Evolutionary conservation across 2,329 filamentous ascomycete genomes (phyloP), one percentile per base, ranked within the genome.

Genomic region (Catunica adiposa): DNA sequence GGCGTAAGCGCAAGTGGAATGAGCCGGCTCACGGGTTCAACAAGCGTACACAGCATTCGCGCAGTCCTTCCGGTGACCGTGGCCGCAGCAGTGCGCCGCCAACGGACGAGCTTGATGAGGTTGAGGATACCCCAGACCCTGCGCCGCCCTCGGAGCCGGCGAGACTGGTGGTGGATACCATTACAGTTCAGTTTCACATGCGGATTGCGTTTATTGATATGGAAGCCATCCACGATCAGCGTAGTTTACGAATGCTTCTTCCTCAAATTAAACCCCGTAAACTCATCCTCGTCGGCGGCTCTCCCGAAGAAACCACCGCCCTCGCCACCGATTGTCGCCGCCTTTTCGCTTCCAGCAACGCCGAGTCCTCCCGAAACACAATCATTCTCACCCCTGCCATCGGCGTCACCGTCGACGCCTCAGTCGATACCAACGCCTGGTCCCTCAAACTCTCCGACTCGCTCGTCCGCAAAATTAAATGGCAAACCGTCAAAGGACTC

Each of bases 381-480:
- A 82, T 89, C 60, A 86, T 98, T 3, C 90, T 90, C 65, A 89
- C 87, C 0, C 92, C 92, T 1, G 68, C 71, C 8, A 73, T 86
- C n/a, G 89, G 89, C 23, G 73, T 77, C 34, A 72, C 75, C 14
- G 76, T 98, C 44, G 83, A 98, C 67, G 92, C 90, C 11, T 96
- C 89, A 64, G 90, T 97, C 44, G 92, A 98, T 66, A 97, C 90
- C 3, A 96, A 97, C 66, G 89, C 92, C 3, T 98, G 94, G 92
- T 83, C 86, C 23, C 86, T 98, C 59, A 94, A 89, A 68, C 76
- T 98, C 17, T 89, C 87, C 51, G 86, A 90, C 62, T 73, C 79
- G 47, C 79, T 98, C 20, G 85, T 94, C 58, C 87, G 87, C 68
- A 84, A 84, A 62, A 75, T 98, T 58, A 87, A 86, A 64, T 97